Conservation (phyloP, 352 stramenopile species). For the Pythium periplocum region DNA sequence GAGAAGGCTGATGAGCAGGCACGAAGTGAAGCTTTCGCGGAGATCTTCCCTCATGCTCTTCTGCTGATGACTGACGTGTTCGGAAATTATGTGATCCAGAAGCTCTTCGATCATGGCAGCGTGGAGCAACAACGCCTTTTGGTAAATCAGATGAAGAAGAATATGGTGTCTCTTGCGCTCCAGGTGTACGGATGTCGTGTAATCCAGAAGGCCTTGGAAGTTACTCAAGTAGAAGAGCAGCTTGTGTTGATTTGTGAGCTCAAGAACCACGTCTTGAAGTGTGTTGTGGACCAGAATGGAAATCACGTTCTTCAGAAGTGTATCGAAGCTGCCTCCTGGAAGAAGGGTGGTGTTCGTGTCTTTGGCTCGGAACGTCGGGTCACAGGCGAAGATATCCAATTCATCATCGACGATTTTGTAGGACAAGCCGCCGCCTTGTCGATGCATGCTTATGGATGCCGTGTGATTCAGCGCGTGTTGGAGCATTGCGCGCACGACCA, state of each 20-base stretch:
- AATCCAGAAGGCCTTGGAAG: constrained; percentile 92
- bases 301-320: constrained; percentile 99
- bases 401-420: constrained; percentile 96
- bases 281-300: constrained; percentile 96
- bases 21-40: constrained; percentile 73
- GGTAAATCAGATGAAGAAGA: constrained; percentile 82
- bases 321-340: constrained; percentile 88
- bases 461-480: constrained; percentile 97
- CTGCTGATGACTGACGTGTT: constrained; percentile 94
- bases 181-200: constrained; percentile 97
- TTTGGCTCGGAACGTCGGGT: constrained; percentile 25
- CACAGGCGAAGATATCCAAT: constrained; percentile 91
- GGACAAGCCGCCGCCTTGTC: constrained; percentile 89
- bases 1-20: constrained; percentile 74
- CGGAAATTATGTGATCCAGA: constrained; percentile 99
- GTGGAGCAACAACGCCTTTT: constrained; percentile 84
- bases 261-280: constrained; percentile 83
- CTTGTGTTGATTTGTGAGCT: constrained; percentile 77
- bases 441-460: constrained; percentile 97
- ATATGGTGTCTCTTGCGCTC: constrained; percentile 94
- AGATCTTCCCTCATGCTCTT: constrained; percentile 78
- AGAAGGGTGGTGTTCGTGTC: constrained; percentile 19
- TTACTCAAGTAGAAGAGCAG: constrained; percentile 69
- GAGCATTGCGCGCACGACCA: constrained; percentile 92
- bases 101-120: constrained; percentile 94